Base-by-base conservation (phyloP, 148 eudicot species). In the Heliosperma pusillum region DNA sequence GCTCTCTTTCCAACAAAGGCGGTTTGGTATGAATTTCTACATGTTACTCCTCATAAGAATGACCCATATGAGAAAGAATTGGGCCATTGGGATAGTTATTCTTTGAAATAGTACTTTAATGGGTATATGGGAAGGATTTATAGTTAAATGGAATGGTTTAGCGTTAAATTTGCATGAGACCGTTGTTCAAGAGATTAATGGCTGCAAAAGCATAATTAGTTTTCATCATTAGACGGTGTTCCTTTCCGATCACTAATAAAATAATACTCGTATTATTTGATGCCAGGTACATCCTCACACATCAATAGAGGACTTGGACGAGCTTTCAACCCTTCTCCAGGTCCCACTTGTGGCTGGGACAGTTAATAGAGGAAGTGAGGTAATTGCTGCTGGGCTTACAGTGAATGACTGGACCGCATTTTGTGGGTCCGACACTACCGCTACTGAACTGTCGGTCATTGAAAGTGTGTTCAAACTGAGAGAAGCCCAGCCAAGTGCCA, bases 331-430 rank as follows among this genome's bases (percentile, higher is more conserved):
- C 61, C 95, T 91, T 47, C 98, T 94, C 40, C 97, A 94, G 81
- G 98, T 94, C 53, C 97, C 98, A 6, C 73, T 94, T 83, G 97
- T 94, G 69, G 98, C 97, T 12, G 97, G 97, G 30, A 94, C 98
- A 0, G 91, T 94, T 68, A 94, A 91, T 77, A 91, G 96, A 72
- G 98, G 98, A 52, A 94, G 97, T 61, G 97, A 94, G 71, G 97
- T 94, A n/a, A 80, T 94, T 21, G 95, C 86, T 70, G 98, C 93
- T 70, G 97, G 98, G 11, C 56, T 94, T 70, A 87, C 84, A 0
- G 98, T 94, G 17, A 94, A 94, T 40, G 98, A 94, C 84, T 94
- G 98, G 98, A 94, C 97, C 0, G 95, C 98, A 1, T 91, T 94
- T 74, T 87, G 91, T 78, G 98, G 98, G 1, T 88, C 93, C 1